These are phyloP conservation scores for Stagonosporopsis cucurbitacearum DNA, from an alignment of 2,329 filamentous ascomycete genomes.

Conservation along the genomic window DNA sequence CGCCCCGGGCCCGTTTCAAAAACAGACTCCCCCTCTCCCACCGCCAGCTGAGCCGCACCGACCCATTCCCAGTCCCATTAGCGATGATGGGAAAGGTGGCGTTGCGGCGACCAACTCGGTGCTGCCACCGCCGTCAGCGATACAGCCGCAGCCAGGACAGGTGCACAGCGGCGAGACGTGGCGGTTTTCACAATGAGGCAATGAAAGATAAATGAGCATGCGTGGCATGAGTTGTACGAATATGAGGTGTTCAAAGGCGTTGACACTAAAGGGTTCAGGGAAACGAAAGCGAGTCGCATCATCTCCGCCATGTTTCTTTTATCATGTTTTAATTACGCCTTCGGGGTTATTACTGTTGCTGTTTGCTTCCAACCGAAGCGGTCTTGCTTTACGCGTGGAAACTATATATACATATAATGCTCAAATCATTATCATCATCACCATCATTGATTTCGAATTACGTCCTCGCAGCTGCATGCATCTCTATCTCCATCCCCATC, in stretches of 20 bases:
- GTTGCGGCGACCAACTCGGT: constrained; percentile 12
- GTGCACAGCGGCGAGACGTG: constrained; percentile 43
- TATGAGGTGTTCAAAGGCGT: not conserved
- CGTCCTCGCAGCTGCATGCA: not conserved
- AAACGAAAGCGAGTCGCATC: not conserved
- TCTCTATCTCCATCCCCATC: no score
- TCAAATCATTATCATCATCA: not conserved
- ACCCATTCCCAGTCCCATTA: constrained; percentile 43
- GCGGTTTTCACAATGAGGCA: constrained; percentile 28
- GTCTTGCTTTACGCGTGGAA: not conserved
- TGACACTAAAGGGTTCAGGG: not conserved
- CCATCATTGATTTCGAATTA: not conserved
- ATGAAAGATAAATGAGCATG: no score
- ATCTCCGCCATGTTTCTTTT: not conserved
- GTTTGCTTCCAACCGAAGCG: not conserved
- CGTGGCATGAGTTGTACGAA: no score
- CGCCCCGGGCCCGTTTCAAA: constrained; percentile 21
- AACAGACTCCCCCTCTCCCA: constrained; percentile 23
- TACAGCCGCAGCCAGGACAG: constrained; percentile 13
- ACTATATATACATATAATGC: not conserved
- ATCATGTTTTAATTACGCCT: not conserved
- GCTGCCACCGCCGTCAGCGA: constrained; percentile 1
- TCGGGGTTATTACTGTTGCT: not conserved
- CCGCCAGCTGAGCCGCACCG: constrained; percentile 31
- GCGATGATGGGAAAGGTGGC: constrained; percentile 37